These are phyloP conservation scores for Aspergillus texensis DNA, from an alignment of 2,329 filamentous ascomycete genomes.

Conservation along the genomic window DNA sequence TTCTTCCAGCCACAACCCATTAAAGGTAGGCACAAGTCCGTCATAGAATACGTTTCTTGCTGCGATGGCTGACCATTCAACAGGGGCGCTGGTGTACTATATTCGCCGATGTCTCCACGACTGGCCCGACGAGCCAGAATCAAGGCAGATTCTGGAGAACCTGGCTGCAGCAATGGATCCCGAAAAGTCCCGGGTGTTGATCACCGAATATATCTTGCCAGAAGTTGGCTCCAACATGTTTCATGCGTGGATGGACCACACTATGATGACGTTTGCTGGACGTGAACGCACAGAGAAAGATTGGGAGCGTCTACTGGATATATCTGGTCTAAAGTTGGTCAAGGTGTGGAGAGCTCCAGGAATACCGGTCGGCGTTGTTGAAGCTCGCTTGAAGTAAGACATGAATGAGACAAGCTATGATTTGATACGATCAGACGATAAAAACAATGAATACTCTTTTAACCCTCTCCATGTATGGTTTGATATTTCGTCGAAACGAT, in stretches of 20 bases:
- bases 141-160: conserved; percentile 23
- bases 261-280: conserved; percentile 30
- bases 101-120: conserved; percentile 37
- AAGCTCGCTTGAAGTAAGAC: conserved; percentile 24
- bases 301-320: conserved; percentile 26
- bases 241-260: conserved; percentile 27
- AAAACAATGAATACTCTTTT: too few relatives aligned
- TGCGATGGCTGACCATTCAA: background rate
- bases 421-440: background rate
- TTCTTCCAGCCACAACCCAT: conserved; percentile 27
- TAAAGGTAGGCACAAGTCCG: conserved; percentile 15
- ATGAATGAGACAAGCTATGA: accelerated
- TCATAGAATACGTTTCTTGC: too few relatives aligned
- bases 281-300: conserved; percentile 30
- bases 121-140: conserved; percentile 23
- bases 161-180: conserved; percentile 26
- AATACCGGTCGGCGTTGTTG: conserved; percentile 23
- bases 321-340: conserved; percentile 24
- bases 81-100: conserved; percentile 34
- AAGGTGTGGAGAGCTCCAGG: conserved; percentile 26
- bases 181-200: conserved; percentile 23
- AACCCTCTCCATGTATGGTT: too few relatives aligned
- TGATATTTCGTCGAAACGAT: too few relatives aligned
- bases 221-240: conserved; percentile 19
- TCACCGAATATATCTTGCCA: conserved; percentile 32